A percentile compares a stretch with the other conserved stretches of the same genome.
phyloP scores from a whole-genome alignment of 352 stramenopile species.

The Phytophthora capsici region DNA sequence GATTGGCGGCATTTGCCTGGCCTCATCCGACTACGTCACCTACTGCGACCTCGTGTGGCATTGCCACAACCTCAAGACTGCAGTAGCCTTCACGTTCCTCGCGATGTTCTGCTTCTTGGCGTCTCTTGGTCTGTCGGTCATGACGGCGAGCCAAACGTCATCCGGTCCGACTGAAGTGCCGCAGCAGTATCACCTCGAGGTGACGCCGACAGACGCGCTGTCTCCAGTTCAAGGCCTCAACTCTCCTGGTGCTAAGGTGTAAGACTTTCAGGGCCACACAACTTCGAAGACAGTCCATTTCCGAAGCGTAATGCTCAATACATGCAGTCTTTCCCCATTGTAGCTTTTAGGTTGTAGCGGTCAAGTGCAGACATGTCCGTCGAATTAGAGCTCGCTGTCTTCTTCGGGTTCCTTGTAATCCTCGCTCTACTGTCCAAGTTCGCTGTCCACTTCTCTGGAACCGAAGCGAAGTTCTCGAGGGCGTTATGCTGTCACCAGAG shows the following conservation, averaged over 20 bases:
- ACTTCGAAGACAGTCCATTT: conserved; percentile 8
- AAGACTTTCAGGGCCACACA: background rate
- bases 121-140: conserved; percentile 46
- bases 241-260: conserved; percentile 33
- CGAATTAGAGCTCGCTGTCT: conserved; percentile 18
- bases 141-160: conserved; percentile 16
- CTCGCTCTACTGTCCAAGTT: conserved; percentile 50
- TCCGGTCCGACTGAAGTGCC: conserved; percentile 27
- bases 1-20: conserved; percentile 61
- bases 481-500: conserved; percentile 16
- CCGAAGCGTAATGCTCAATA: conserved; percentile 7
- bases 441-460: conserved; percentile 16
- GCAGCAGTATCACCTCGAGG: conserved; percentile 34
- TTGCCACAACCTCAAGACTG: conserved; percentile 67
- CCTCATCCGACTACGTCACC: conserved; percentile 49
- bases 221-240: conserved; percentile 40
- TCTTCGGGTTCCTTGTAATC: conserved; percentile 43
- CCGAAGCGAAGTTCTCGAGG: too few relatives aligned
- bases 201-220: conserved; percentile 38
- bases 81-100: conserved; percentile 63
- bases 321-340: background rate
- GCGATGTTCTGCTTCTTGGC: conserved; percentile 50
- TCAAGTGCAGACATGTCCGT: conserved; percentile 21
- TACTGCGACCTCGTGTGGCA: conserved; percentile 43
- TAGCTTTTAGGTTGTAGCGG: conserved; percentile 11